phyloP scores from a whole-genome alignment of 257 asterid genomes.

The Ilex asprella region DNA sequence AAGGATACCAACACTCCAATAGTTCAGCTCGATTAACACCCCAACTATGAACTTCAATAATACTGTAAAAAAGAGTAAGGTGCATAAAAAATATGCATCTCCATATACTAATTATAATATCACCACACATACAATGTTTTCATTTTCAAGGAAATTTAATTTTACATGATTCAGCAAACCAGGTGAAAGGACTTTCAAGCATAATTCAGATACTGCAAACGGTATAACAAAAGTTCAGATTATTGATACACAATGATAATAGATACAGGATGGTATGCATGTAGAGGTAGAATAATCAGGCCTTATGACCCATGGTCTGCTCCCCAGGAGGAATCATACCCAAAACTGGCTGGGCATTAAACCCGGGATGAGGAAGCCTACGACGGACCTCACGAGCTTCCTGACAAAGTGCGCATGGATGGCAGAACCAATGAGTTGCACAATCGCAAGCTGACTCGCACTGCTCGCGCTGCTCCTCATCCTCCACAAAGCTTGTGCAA shows the following conservation, averaged over 20 bases:
- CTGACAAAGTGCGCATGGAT: slow-evolving; percentile 88
- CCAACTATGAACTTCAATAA: too few relatives aligned
- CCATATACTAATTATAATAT: too few relatives aligned
- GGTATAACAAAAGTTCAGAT: not conserved
- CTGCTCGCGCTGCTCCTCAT: slow-evolving; percentile 74
- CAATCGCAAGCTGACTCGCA: slow-evolving; percentile 78
- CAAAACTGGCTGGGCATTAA: slow-evolving; percentile 48
- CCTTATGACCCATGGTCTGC: slow-evolving; percentile 69
- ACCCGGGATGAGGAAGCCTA: slow-evolving; percentile 83
- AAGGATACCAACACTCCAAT: too few relatives aligned
- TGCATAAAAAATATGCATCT: too few relatives aligned
- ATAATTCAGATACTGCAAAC: too few relatives aligned
- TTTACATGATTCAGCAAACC: too few relatives aligned
- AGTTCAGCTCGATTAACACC: too few relatives aligned
- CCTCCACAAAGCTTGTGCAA: slow-evolving; percentile 48
- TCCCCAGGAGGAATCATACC: slow-evolving; percentile 77
- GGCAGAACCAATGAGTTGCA: slow-evolving; percentile 77
- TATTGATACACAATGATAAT: too few relatives aligned
- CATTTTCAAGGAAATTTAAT: too few relatives aligned
- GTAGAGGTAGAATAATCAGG: slow-evolving; percentile 1
- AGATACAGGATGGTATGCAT: not conserved
- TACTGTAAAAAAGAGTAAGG: too few relatives aligned
- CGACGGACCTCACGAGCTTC: slow-evolving; percentile 98
- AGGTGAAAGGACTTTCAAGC: not conserved
- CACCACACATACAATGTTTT: too few relatives aligned